Percentiles rank a stretch among this genome's conserved stretches.
Conservation (phyloP, 1,139 yeast genomes). For the Suhomyces ambrosiae region DNA sequence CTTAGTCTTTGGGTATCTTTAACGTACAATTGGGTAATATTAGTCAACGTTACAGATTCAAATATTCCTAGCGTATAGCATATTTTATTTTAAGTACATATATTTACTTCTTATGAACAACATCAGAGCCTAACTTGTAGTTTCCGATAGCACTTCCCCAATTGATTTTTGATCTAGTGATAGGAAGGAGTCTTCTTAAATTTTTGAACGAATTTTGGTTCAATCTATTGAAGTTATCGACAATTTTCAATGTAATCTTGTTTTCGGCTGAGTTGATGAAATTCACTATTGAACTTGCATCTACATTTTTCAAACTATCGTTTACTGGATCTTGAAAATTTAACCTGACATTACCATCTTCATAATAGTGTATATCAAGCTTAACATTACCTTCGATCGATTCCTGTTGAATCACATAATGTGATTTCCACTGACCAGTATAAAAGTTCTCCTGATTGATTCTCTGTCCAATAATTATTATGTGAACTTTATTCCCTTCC, state of each 20-base stretch:
- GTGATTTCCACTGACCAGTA: constrained; percentile 87
- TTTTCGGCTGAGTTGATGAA: constrained; percentile 64
- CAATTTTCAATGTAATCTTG: constrained; percentile 58
- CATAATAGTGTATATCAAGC: constrained; percentile 87
- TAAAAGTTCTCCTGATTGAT: constrained; percentile 78
- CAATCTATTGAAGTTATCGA: constrained; percentile 66
- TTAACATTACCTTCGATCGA: constrained; percentile 54
- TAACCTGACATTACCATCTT: constrained; percentile 92
- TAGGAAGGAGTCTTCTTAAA: constrained; percentile 87
- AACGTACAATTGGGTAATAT: no score
- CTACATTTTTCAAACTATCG: constrained; percentile 16
- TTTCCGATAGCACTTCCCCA: constrained; percentile 96
- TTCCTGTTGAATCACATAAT: constrained; percentile 48
- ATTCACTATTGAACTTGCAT: constrained; percentile 43
- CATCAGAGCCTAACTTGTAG: constrained; percentile 86
- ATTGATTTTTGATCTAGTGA: constrained; percentile 85
- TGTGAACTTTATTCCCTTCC: constrained; percentile 24
- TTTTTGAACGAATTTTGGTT: constrained; percentile 82
- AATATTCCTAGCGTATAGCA: neutral
- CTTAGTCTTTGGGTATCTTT: neutral
- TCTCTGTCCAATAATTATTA: constrained; percentile 66
- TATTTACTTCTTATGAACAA: constrained; percentile 37
- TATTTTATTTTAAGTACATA: neutral
- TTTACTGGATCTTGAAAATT: constrained; percentile 52
- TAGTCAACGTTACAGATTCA: no score